Evolutionary conservation across 2,329 filamentous ascomycete genomes (phyloP), one percentile per base, ranked within the genome.

Genomic region (Amesomyces nigricolor): DNA sequence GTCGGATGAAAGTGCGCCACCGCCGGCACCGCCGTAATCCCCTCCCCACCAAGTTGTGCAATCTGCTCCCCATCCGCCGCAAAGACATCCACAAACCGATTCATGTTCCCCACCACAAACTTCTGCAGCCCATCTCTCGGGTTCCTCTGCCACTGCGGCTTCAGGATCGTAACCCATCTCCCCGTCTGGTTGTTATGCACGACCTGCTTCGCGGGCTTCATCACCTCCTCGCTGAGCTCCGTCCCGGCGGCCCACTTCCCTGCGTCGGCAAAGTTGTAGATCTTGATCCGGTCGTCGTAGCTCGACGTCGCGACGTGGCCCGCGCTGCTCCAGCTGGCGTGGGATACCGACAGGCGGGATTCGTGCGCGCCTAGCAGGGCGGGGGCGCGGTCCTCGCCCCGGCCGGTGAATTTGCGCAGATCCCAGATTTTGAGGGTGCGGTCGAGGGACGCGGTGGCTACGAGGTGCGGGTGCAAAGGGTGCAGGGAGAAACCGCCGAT

Each of bases 81-180:
- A 68, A 88, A 99, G 0, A 99, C 81, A 66, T 99, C 94, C 1
- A 97, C 89, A 64, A 96, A 97, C 1, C 94, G 83, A 67, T 95
- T 96, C 94, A 97, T 97, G 64, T 97, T 99, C 1, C 89, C 94
- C 55, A 99, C 92, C 22, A 84, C 88, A 64, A 99, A 91, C 58
- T 92, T 90, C 60, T 95, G 86, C 5, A 95, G 83, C 7, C 86
- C 85, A 56, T 94, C 89, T 35, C 79, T 74, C 0, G 94, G 92
- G 45, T 81, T 79, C 32, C 81, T 76, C 70, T 99, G 94, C 94
- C 94, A 99, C 64, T 96, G 90, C 0, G 69, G 94, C 79, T 78
- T 95, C 67, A 78, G 70, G 35, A 81, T 96, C 0, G 90, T 95
- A 0, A 96, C 91, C 90, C 90, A 96, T 53, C 91, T 80, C 0